These are phyloP conservation scores for Penicillium sp. DNA, from an alignment of 2,329 filamentous ascomycete species.

Conservation along the genomic window DNA sequence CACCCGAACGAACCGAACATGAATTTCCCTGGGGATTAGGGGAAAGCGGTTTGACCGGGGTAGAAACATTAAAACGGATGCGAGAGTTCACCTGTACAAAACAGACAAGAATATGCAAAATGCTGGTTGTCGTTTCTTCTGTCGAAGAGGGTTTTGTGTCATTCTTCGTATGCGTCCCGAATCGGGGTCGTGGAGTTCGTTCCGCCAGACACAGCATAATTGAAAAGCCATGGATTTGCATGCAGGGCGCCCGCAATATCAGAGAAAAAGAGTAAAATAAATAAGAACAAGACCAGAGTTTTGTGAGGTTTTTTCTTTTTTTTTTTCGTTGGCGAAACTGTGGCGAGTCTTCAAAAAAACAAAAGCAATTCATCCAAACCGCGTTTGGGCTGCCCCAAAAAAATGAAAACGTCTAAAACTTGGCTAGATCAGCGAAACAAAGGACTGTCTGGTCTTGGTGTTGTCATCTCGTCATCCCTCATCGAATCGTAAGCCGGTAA, in stretches of 20 bases:
- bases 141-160: slow-evolving; percentile 34
- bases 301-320: background rate
- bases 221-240: slow-evolving; percentile 29
- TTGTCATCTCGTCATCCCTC: slow-evolving; percentile 51
- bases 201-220: slow-evolving; percentile 23
- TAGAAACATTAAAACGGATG: slow-evolving; percentile 33
- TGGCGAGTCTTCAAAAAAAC: slow-evolving; percentile 18
- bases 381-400: slow-evolving; percentile 44
- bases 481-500: slow-evolving; percentile 50
- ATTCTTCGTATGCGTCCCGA: slow-evolving; percentile 40
- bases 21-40: slow-evolving; percentile 12
- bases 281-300: slow-evolving; percentile 15
- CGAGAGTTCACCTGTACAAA: slow-evolving; percentile 36
- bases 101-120: slow-evolving; percentile 38
- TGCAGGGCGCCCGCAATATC: slow-evolving; percentile 28
- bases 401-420: slow-evolving; percentile 44
- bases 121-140: slow-evolving; percentile 41
- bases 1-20: slow-evolving; percentile 13
- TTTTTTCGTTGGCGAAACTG: slow-evolving; percentile 3
- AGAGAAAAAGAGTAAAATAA: slow-evolving; percentile 20
- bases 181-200: slow-evolving; percentile 30
- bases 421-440: slow-evolving; percentile 43
- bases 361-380: slow-evolving; percentile 32
- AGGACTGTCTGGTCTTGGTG: slow-evolving; percentile 37
- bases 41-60: slow-evolving; percentile 15